These are phyloP conservation scores for Synchytrium microbalum DNA, from an alignment of 371 early-diverging fungal genomes.

Conservation along the genomic window DNA sequence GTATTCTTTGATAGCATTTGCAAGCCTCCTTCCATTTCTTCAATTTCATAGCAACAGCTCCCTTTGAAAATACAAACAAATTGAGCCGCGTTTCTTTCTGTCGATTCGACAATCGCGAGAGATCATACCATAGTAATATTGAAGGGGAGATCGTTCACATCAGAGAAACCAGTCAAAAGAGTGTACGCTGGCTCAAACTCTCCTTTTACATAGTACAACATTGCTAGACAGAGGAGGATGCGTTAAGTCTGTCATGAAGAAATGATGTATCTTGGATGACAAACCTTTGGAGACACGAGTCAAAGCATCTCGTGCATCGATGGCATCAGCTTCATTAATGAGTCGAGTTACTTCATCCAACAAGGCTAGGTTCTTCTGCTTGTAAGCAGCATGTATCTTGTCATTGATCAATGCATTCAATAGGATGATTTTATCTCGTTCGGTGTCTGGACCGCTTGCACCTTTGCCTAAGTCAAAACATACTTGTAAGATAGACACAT, in stretches of 20 bases:
- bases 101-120: slow-evolving; percentile 59
- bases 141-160: slow-evolving; percentile 57
- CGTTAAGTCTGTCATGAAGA: neutral
- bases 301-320: neutral
- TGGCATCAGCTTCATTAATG: neutral
- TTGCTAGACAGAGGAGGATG: neutral
- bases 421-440: slow-evolving; percentile 8
- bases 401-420: slow-evolving; percentile 1
- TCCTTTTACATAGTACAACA: neutral
- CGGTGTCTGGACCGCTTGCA: slow-evolving; percentile 14
- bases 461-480: slow-evolving; percentile 7
- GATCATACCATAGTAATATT: slow-evolving; percentile 63
- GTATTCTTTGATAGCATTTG: slow-evolving; percentile 62
- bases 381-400: neutral
- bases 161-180: slow-evolving; percentile 55
- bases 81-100: slow-evolving; percentile 27
- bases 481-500: neutral
- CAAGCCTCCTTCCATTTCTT: slow-evolving; percentile 51
- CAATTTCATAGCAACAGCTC: slow-evolving; percentile 15
- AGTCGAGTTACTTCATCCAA: neutral
- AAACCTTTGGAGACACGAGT: slow-evolving; percentile 2
- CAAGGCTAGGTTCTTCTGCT: neutral
- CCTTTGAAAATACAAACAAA: slow-evolving; percentile 15
- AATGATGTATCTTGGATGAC: slow-evolving; percentile 6
- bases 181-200: neutral